These are phyloP conservation scores for Quercus wislizeni DNA, from an alignment of 306 rosid genomes.

Conservation along the genomic window DNA sequence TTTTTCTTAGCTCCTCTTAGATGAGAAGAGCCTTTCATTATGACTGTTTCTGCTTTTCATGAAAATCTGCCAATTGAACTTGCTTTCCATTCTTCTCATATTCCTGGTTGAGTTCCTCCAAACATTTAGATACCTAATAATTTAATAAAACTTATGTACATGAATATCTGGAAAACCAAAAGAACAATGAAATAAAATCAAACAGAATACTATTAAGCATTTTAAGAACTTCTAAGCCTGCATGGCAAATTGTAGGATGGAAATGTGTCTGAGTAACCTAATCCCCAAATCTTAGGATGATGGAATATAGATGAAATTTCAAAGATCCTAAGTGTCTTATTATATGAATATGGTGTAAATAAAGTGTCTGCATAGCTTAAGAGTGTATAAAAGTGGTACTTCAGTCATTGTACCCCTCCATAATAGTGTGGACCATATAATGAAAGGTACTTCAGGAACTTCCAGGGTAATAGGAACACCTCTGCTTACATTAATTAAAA, in stretches of 20 bases:
- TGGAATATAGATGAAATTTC: background rate
- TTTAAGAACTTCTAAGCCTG: background rate
- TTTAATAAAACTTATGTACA: background rate
- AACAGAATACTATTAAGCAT: background rate
- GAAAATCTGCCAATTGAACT: conserved; percentile 22
- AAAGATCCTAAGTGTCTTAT: background rate
- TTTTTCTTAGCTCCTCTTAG: background rate
- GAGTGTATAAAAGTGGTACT: background rate
- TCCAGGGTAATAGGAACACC: background rate
- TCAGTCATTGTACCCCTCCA: background rate
- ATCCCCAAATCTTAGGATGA: too few relatives aligned
- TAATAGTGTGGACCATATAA: background rate
- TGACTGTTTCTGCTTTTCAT: conserved; percentile 28
- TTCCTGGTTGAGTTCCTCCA: conserved; percentile 63
- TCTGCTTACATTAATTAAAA: background rate
- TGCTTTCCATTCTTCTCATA: conserved; percentile 67
- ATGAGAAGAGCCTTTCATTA: conserved; percentile 15
- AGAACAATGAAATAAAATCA: background rate
- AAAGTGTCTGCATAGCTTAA: background rate
- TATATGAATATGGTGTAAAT: background rate
- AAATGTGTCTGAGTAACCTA: too few relatives aligned
- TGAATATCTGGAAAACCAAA: background rate
- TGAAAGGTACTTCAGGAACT: background rate
- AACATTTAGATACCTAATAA: conserved; percentile 66
- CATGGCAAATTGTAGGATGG: too few relatives aligned